Conservation (phyloP, 805 yeast species). For the Ogataea trehalophila region DNA sequence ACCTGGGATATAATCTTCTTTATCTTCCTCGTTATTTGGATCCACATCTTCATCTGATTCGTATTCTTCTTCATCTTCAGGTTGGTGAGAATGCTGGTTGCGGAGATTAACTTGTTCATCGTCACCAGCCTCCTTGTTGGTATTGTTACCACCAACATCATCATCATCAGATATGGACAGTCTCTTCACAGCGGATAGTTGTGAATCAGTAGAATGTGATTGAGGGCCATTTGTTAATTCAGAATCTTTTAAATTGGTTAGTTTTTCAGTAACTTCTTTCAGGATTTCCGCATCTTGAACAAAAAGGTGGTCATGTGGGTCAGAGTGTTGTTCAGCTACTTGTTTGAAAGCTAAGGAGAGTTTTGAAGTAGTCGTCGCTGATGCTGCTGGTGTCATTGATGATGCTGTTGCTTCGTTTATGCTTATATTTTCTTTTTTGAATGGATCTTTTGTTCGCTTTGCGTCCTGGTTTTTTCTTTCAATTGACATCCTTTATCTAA, state of each 20-base stretch:
- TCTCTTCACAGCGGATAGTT: conserved; percentile 4
- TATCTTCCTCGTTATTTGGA: conserved; percentile 70
- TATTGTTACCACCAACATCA: conserved; percentile 1
- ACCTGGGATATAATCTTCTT: conserved; percentile 81
- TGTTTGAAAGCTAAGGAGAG: conserved; percentile 26
- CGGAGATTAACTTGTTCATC: conserved; percentile 1
- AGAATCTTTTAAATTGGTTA: conserved; percentile 18
- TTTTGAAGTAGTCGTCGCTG: conserved; percentile 19
- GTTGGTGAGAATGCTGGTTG: conserved; percentile 18
- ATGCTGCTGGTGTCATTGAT: not conserved
- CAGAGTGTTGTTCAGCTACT: conserved; percentile 17
- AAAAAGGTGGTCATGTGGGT: conserved; percentile 21
- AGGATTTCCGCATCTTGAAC: conserved; percentile 24
- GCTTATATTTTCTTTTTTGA: not conserved
- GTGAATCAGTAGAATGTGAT: not conserved
- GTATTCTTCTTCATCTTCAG: conserved; percentile 32
- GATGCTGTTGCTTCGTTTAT: not conserved
- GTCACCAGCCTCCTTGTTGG: not conserved
- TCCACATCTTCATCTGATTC: conserved; percentile 30
- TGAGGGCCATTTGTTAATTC: conserved; percentile 14
- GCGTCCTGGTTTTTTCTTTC: no score
- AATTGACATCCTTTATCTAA: not conserved
- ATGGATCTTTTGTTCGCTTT: not conserved
- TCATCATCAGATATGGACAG: conserved; percentile 10
- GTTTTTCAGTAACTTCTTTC: conserved; percentile 25